A percentile compares a stretch with the other conserved stretches of the same genome.
These are phyloP conservation scores for Ganoderma sp. DNA, from an alignment of 1,284 basidiomycete species.

Conservation along the genomic window DNA sequence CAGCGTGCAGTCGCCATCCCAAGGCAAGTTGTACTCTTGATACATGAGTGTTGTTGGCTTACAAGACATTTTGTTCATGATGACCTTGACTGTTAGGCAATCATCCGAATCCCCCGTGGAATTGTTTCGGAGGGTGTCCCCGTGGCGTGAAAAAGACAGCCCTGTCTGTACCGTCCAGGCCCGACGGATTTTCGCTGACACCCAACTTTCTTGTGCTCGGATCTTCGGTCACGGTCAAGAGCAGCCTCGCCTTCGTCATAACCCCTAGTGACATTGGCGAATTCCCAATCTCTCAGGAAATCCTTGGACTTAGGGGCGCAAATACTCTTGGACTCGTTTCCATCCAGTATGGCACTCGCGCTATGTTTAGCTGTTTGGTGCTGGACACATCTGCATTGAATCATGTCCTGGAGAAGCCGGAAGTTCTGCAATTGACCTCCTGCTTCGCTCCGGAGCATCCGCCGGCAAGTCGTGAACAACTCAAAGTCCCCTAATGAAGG, in stretches of 20 bases:
- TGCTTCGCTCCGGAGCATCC: background rate
- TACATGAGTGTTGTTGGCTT: background rate
- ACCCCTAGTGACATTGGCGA: no score
- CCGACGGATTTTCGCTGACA: no score
- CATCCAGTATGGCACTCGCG: background rate
- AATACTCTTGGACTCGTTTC: background rate
- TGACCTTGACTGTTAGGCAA: background rate
- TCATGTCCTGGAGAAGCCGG: no score
- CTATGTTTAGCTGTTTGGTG: background rate
- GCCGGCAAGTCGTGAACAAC: constrained; percentile 15
- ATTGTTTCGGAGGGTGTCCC: background rate
- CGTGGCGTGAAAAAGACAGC: background rate
- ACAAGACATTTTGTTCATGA: background rate
- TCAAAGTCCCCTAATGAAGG: constrained; percentile 25
- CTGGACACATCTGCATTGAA: constrained; percentile 1
- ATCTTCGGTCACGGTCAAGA: no score
- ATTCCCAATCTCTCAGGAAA: no score
- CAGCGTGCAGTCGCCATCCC: background rate
- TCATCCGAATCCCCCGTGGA: background rate
- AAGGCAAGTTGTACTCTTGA: background rate
- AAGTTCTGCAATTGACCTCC: background rate
- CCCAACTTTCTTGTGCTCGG: no score
- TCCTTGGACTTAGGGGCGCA: no score
- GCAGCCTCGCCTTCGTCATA: no score
- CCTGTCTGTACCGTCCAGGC: background rate